Percentiles rank a stretch among this genome's conserved stretches.
These are phyloP conservation scores for Croton setiger DNA, from an alignment of 441 rosid species.

Conservation along the genomic window DNA sequence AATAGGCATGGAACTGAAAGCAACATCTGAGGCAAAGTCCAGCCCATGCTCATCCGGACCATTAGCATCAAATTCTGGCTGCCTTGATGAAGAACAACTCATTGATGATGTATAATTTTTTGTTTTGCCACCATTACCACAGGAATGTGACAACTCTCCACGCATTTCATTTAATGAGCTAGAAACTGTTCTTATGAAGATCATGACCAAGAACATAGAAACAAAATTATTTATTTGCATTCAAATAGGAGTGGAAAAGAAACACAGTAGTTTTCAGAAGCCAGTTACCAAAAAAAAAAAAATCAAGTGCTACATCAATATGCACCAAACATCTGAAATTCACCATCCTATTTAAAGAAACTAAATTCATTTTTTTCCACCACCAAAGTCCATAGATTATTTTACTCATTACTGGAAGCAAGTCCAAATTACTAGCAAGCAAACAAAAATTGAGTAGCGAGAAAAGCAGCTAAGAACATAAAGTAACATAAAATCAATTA, in stretches of 20 bases:
- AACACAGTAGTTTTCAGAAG: not conserved
- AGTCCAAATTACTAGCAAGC: not conserved
- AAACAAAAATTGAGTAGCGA: not conserved
- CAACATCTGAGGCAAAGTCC: conserved; percentile 34
- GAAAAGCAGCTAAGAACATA: not conserved
- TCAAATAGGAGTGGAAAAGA: not conserved
- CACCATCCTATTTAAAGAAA: not conserved
- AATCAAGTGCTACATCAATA: not conserved
- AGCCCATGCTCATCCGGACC: conserved; percentile 22
- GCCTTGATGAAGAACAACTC: conserved; percentile 26
- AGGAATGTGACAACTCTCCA: conserved; percentile 36
- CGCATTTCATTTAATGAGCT: conserved; percentile 37
- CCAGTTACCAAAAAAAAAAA: not conserved
- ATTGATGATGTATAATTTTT: conserved; percentile 28
- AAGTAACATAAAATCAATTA: not conserved
- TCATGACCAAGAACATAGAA: not conserved
- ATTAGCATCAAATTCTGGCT: conserved; percentile 27
- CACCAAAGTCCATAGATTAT: not conserved
- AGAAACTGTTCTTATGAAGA: conserved; percentile 22
- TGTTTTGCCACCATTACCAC: conserved; percentile 30
- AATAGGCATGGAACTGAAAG: conserved; percentile 64
- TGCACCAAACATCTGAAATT: not conserved
- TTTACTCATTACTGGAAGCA: not conserved
- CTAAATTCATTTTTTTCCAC: not conserved
- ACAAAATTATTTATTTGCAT: not conserved